phyloP scores from a whole-genome alignment of 192 early-diverging fungal genomes.

The Phlyctochytrium planicorne region DNA sequence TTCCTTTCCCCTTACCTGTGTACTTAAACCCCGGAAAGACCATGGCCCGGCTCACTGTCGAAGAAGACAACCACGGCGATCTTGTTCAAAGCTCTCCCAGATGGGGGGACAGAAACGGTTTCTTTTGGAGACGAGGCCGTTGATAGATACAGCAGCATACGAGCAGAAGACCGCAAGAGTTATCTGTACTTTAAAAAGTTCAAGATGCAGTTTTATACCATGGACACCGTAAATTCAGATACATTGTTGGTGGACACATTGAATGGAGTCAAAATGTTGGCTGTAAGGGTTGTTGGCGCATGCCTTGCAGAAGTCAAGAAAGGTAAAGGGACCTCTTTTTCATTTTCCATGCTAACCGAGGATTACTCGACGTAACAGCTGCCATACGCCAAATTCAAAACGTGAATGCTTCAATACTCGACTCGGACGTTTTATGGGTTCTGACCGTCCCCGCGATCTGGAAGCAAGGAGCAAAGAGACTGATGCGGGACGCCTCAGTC shows the following conservation, averaged over 20 bases:
- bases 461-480: conserved; percentile 11
- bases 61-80: conserved; percentile 4
- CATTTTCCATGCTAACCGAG: not conserved
- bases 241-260: not conserved
- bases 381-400: not conserved
- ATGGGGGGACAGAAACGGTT: not conserved
- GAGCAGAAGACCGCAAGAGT: not conserved
- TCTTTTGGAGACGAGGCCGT: conserved; percentile 5
- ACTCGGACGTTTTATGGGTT: not conserved
- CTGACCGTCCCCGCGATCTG: conserved; percentile 11
- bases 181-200: conserved; percentile 1
- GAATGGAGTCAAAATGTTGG: not conserved
- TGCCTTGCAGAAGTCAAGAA: conserved; percentile 17
- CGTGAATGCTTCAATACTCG: not conserved
- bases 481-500: conserved; percentile 15
- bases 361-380: too few relatives aligned
- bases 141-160: not conserved
- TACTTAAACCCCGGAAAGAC: not conserved
- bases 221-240: not conserved
- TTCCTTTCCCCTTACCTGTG: not conserved
- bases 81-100: not conserved
- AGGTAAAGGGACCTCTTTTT: conserved; percentile 1
- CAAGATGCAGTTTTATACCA: conserved; percentile 10
- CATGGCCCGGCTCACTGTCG: not conserved
- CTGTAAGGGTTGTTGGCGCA: conserved; percentile 9